phyloP scores from a whole-genome alignment of 1,284 basidiomycete genomes.

The Moesziomyces antarcticus region DNA sequence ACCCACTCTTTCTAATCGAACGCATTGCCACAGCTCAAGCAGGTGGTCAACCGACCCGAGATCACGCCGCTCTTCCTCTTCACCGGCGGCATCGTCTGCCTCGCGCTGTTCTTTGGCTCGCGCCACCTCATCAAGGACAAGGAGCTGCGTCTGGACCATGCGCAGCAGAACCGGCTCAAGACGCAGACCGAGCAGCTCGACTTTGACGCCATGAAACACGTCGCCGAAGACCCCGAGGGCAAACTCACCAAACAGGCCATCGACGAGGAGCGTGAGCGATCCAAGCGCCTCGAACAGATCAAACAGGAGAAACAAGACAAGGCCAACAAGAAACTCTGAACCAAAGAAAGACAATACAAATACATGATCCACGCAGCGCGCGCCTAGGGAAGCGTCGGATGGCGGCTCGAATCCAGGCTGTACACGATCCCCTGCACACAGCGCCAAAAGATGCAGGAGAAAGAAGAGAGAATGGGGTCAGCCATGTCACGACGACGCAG shows the following conservation, averaged over 20 bases:
- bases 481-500: too few relatives aligned
- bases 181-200: constrained; percentile 34
- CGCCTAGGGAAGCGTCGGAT: constrained; percentile 46
- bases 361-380: constrained; percentile 13
- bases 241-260: constrained; percentile 42
- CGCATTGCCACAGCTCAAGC: too few relatives aligned
- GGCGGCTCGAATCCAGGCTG: constrained; percentile 52
- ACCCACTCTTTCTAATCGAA: too few relatives aligned
- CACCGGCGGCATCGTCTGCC: constrained; percentile 38
- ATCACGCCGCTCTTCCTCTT: constrained; percentile 51
- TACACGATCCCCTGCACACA: constrained; percentile 60
- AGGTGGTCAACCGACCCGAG: constrained; percentile 39
- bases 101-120: constrained; percentile 39
- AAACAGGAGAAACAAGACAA: constrained; percentile 32
- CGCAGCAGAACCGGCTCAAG: constrained; percentile 19
- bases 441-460: too few relatives aligned
- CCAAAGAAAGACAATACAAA: not conserved
- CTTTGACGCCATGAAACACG: constrained; percentile 33
- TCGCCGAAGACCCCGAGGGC: constrained; percentile 37
- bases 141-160: constrained; percentile 31
- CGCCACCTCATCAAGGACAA: constrained; percentile 38
- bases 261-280: constrained; percentile 18
- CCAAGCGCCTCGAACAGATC: constrained; percentile 16
- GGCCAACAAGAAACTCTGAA: constrained; percentile 25
- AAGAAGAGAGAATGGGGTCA: too few relatives aligned